phyloP scores from a whole-genome alignment of 2,329 filamentous ascomycete species.

The Sporothrix variecibatus region DNA sequence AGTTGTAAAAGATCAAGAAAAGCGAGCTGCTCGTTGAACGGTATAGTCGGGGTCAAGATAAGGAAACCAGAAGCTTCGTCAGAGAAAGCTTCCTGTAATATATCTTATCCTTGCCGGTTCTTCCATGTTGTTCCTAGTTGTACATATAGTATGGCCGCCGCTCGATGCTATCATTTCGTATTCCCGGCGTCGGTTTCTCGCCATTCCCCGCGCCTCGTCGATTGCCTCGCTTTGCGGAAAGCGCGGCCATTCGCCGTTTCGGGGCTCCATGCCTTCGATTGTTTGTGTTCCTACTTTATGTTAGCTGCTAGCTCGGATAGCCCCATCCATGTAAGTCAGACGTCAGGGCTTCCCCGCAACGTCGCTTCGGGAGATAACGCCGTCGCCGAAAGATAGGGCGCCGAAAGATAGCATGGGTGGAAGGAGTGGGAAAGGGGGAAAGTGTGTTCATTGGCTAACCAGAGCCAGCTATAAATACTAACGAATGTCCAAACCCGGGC shows the following conservation, averaged over 20 bases:
- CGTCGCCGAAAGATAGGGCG: conserved; percentile 1
- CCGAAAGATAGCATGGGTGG: not conserved
- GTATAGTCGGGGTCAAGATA: not conserved
- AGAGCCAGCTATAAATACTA: not conserved
- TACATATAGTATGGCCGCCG: not conserved
- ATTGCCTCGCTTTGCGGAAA: conserved; percentile 5
- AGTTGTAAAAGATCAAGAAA: not conserved
- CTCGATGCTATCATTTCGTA: not conserved
- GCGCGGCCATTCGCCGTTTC: conserved; percentile 13
- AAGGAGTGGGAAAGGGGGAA: not conserved
- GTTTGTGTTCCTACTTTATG: not conserved
- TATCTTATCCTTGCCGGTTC: not conserved
- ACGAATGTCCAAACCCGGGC: not conserved
- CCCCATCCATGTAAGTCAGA: not conserved
- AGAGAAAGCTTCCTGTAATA: not conserved
- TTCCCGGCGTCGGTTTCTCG: not conserved
- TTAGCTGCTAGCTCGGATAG: not conserved
- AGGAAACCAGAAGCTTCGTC: not conserved
- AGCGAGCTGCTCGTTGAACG: not conserved
- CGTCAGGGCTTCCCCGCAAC: conserved; percentile 1
- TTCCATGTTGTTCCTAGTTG: not conserved
- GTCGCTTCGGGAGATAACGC: not conserved
- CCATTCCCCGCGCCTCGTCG: not conserved
- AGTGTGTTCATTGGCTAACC: conserved; percentile 10
- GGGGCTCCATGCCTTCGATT: not conserved